phyloP scores from a whole-genome alignment of 106 monocot species.

The Acanthochlamys bracteata region DNA sequence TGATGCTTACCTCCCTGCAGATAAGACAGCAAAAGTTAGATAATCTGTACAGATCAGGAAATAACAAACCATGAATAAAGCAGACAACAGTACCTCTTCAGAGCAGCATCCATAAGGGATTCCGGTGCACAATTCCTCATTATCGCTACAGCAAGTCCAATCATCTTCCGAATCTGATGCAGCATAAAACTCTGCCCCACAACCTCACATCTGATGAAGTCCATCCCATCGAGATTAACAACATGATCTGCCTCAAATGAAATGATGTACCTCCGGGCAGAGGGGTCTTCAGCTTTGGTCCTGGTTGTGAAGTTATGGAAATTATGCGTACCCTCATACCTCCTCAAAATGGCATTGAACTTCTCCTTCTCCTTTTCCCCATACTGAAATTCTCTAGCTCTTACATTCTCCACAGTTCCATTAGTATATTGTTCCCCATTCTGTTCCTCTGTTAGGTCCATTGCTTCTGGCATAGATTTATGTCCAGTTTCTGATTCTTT shows the following conservation, averaged over 20 bases:
- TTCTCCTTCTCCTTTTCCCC: slow-evolving; percentile 65
- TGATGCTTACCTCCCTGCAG: slow-evolving; percentile 73
- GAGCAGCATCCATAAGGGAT: slow-evolving; percentile 59
- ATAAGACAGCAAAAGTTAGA: slow-evolving; percentile 1
- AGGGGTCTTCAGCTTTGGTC: slow-evolving; percentile 86
- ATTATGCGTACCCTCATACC: slow-evolving; percentile 85
- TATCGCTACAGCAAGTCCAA: slow-evolving; percentile 78
- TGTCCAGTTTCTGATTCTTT: too few species aligned
- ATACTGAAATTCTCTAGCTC: slow-evolving; percentile 27
- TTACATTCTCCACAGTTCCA: background rate
- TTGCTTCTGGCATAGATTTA: too few species aligned
- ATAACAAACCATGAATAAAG: background rate
- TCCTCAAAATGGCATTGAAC: slow-evolving; percentile 57
- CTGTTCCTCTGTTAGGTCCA: too few species aligned
- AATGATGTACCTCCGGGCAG: slow-evolving; percentile 75
- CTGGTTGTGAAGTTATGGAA: slow-evolving; percentile 97
- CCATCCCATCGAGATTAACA: slow-evolving; percentile 58
- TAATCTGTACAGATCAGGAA: background rate
- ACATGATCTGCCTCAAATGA: slow-evolving; percentile 59
- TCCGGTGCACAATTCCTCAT: slow-evolving; percentile 81
- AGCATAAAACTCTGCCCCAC: slow-evolving; percentile 98
- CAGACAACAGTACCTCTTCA: slow-evolving; percentile 40
- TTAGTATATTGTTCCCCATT: background rate
- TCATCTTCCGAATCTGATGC: slow-evolving; percentile 97
- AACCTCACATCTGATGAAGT: slow-evolving; percentile 82